These are phyloP conservation scores for Colletotrichum kahawae DNA, from an alignment of 2,329 filamentous ascomycete genomes.

Conservation along the genomic window DNA sequence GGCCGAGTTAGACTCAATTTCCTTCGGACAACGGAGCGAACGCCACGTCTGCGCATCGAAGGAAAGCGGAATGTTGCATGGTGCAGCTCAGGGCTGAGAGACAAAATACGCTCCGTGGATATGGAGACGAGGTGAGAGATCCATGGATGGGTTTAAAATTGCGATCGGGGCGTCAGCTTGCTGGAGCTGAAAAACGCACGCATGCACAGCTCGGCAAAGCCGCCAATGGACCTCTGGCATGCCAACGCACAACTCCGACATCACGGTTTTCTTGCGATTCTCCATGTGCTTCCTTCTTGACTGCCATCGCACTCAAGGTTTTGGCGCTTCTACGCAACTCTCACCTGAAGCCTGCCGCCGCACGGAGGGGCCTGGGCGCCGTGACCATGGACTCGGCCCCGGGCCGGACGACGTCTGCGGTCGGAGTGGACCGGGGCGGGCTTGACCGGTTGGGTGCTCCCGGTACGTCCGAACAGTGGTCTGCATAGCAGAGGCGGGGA, in stretches of 20 bases:
- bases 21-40: not conserved
- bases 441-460: not conserved
- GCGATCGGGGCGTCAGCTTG: not conserved
- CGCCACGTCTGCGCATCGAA: not conserved
- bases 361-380: not conserved
- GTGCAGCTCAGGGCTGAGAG: not conserved
- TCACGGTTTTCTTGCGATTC: not conserved
- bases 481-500: not conserved
- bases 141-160: not conserved
- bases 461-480: not conserved
- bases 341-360: slow-evolving; percentile 7
- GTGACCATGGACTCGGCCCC: not conserved
- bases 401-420: not conserved
- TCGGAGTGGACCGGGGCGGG: not conserved
- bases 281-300: not conserved
- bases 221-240: not conserved
- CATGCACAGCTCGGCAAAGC: not conserved
- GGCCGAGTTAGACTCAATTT: not conserved
- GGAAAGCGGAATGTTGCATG: not conserved
- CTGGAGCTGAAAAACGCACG: not conserved
- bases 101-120: not conserved
- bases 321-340: not conserved
- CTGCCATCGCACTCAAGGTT: not conserved
- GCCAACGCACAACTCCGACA: not conserved
- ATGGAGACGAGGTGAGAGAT: not conserved